phyloP scores from a whole-genome alignment of 768 basidiomycete genomes.

The Daedaleopsis nitida region DNA sequence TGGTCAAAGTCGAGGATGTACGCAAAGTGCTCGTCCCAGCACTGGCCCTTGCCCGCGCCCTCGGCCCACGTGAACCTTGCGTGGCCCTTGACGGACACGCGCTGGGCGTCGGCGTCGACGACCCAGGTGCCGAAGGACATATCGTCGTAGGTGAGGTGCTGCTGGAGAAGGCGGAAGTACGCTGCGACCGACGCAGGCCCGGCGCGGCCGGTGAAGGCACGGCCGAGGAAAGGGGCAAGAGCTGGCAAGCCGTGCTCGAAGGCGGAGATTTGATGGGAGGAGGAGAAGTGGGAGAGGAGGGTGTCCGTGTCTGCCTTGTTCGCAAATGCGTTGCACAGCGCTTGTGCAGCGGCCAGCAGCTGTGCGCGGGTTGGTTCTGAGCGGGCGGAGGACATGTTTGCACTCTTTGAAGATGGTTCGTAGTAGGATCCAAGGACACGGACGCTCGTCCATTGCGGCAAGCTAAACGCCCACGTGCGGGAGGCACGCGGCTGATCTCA shows the following conservation, averaged over 20 bases:
- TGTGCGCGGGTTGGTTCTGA: slow-evolving; percentile 27
- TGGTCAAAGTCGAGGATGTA: slow-evolving; percentile 65
- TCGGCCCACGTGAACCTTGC: slow-evolving; percentile 58
- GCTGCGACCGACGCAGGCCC: slow-evolving; percentile 38
- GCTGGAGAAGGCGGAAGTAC: slow-evolving; percentile 53
- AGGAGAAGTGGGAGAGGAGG: slow-evolving; percentile 55
- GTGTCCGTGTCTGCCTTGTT: slow-evolving; percentile 41
- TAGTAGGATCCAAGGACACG: neutral
- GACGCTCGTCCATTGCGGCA: neutral
- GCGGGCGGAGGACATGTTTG: neutral
- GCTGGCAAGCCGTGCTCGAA: slow-evolving; percentile 56
- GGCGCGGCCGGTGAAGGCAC: slow-evolving; percentile 44
- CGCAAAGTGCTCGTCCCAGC: slow-evolving; percentile 63
- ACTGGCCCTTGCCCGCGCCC: slow-evolving; percentile 46
- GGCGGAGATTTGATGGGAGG: slow-evolving; percentile 42
- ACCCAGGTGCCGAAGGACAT: slow-evolving; percentile 58
- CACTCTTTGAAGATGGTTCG: too few relatives aligned
- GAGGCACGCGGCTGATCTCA: slow-evolving; percentile 15
- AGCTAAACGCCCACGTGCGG: neutral
- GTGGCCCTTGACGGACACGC: slow-evolving; percentile 56
- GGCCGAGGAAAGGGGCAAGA: slow-evolving; percentile 65
- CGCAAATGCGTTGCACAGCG: slow-evolving; percentile 57
- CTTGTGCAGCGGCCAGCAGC: slow-evolving; percentile 46
- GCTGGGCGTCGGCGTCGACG: slow-evolving; percentile 50
- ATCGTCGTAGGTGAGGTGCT: slow-evolving; percentile 49